These are phyloP conservation scores for Alternaria postmessia DNA, from an alignment of 2,329 filamentous ascomycete species.

Conservation along the genomic window DNA sequence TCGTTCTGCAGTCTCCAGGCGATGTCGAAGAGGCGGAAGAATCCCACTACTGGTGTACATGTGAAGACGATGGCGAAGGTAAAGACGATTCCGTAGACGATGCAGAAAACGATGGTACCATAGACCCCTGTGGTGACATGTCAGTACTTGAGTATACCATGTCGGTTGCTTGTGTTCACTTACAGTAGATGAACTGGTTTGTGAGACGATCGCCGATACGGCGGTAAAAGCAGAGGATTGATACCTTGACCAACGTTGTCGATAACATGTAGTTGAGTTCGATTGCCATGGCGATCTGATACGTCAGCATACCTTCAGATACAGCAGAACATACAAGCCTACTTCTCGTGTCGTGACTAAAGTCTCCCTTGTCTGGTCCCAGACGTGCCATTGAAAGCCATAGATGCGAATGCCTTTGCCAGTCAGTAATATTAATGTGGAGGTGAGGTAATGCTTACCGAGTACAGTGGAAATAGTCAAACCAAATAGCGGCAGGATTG, in stretches of 20 bases:
- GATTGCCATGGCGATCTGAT: conserved; percentile 35
- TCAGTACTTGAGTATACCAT: not conserved
- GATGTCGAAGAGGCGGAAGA: conserved; percentile 51
- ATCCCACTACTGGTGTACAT: conserved; percentile 53
- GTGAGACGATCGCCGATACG: conserved; percentile 51
- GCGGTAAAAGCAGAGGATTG: conserved; percentile 52
- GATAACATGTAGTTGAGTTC: conserved; percentile 17
- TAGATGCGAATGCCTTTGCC: conserved; percentile 35
- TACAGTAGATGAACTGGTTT: conserved; percentile 46
- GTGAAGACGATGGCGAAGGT: conserved; percentile 45
- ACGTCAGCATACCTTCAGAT: conserved; percentile 9
- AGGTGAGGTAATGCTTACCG: conserved; percentile 23
- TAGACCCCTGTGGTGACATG: conserved; percentile 31
- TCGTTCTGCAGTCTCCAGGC: conserved; percentile 42
- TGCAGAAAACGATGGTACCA: conserved; percentile 50
- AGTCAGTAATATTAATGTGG: conserved; percentile 15
- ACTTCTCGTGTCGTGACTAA: conserved; percentile 36
- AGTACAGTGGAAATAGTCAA: conserved; percentile 38
- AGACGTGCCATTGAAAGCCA: conserved; percentile 45
- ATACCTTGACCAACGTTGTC: conserved; percentile 40
- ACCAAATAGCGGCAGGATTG: conserved; percentile 52
- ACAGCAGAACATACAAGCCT: not conserved
- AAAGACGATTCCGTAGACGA: conserved; percentile 51
- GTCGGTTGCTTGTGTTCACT: not conserved
- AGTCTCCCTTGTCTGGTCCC: conserved; percentile 41